Percentiles rank a stretch among this genome's conserved stretches.
Evolutionary conservation across 164 flowering plant species (phyloP).

Genomic region (Akebia trifoliata): DNA sequence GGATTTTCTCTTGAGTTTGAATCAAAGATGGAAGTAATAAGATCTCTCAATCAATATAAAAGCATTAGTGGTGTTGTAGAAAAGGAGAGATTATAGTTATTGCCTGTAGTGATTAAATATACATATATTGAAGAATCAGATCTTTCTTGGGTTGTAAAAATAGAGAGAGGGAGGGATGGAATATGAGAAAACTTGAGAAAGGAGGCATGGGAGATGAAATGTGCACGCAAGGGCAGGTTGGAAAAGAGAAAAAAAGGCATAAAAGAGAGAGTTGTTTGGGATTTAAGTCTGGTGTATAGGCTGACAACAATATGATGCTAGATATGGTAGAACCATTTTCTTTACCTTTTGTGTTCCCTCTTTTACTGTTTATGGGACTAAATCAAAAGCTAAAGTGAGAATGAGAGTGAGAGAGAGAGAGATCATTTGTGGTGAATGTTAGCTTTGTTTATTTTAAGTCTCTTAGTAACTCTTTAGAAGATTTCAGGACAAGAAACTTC

Average conservation of each 20-base stretch:
- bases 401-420: constrained; percentile 5
- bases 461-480: too few species aligned
- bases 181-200: constrained; percentile 32
- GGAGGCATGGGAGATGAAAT: constrained; percentile 44
- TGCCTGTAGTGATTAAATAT: constrained; percentile 16
- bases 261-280: constrained; percentile 30
- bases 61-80: constrained; percentile 23
- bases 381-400: constrained; percentile 17
- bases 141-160: constrained; percentile 40
- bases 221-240: constrained; percentile 43
- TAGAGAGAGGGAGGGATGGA: constrained; percentile 17
- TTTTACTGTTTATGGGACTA: constrained; percentile 38
- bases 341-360: constrained; percentile 18
- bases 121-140: constrained; percentile 38
- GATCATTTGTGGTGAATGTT: background rate
- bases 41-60: constrained; percentile 15
- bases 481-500: too few species aligned
- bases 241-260: constrained; percentile 17
- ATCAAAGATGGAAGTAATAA: constrained; percentile 11
- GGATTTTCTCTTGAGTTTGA: constrained; percentile 7
- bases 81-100: constrained; percentile 22
- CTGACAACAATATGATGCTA: constrained; percentile 14
- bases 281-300: constrained; percentile 28
- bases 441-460: too few species aligned
- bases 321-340: constrained; percentile 2